Conservation (phyloP, 352 stramenopile species). For the Globisporangium uncinulatum region DNA sequence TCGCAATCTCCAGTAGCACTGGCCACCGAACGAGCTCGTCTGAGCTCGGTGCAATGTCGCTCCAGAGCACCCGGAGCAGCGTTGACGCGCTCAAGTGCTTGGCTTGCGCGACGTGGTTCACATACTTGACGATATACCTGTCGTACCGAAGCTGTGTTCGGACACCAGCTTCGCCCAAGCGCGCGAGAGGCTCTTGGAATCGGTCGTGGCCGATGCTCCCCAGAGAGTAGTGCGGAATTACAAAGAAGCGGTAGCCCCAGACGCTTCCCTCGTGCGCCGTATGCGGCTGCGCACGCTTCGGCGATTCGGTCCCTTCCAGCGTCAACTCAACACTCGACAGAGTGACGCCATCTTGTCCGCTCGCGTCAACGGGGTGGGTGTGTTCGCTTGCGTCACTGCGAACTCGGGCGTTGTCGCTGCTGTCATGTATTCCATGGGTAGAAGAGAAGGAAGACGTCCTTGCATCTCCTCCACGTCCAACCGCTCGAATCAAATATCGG, state of each 20-base stretch:
- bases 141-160: slow-evolving; percentile 35
- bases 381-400: no score
- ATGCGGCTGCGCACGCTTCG: background rate
- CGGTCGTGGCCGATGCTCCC: slow-evolving; percentile 42
- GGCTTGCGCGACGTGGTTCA: slow-evolving; percentile 50
- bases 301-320: background rate
- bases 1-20: slow-evolving; percentile 53
- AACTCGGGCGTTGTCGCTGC: no score
- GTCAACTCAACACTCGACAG: background rate
- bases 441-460: background rate
- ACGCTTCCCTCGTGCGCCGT: background rate
- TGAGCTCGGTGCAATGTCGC: slow-evolving; percentile 48
- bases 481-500: slow-evolving; percentile 24
- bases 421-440: slow-evolving; percentile 13
- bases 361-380: no score
- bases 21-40: slow-evolving; percentile 70
- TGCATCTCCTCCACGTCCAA: slow-evolving; percentile 1
- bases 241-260: slow-evolving; percentile 73
- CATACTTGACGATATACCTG: slow-evolving; percentile 66
- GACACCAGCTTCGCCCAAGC: slow-evolving; percentile 15
- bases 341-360: background rate
- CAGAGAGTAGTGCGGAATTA: slow-evolving; percentile 61
- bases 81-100: slow-evolving; percentile 48
- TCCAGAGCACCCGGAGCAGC: slow-evolving; percentile 49
- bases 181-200: slow-evolving; percentile 32